These are phyloP conservation scores for Cytidiella melzeri DNA, from an alignment of 768 basidiomycete species.

Conservation along the genomic window DNA sequence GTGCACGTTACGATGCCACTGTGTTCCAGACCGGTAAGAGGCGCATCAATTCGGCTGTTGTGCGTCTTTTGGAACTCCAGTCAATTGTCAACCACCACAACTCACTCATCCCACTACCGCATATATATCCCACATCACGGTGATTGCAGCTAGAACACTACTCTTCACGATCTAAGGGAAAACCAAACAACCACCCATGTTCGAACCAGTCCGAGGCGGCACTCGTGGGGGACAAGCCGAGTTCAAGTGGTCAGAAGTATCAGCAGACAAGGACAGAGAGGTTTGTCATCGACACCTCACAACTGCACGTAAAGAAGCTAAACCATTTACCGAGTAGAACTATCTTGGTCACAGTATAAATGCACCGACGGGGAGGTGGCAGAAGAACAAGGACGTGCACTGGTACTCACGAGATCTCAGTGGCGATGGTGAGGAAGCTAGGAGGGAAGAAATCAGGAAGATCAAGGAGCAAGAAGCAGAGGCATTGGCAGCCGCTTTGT, in stretches of 20 bases:
- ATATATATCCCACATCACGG: no score
- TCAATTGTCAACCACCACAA: no score
- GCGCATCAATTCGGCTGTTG: no score
- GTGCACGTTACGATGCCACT: no score
- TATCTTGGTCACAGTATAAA: conserved; percentile 95
- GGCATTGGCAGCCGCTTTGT: conserved; percentile 78
- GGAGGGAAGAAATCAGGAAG: conserved; percentile 67
- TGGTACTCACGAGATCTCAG: conserved; percentile 79
- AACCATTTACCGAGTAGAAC: conserved; percentile 44
- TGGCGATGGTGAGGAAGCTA: conserved; percentile 35
- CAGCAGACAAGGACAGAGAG: conserved; percentile 91
- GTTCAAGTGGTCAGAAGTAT: conserved; percentile 88
- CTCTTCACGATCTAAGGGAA: no score
- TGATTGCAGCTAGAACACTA: no score
- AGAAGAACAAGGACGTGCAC: conserved; percentile 94
- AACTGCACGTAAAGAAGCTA: not conserved
- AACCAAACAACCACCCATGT: no score
- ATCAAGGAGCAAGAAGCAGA: conserved; percentile 89
- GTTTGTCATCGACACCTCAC: conserved; percentile 33
- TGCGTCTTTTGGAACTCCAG: no score
- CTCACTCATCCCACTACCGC: no score
- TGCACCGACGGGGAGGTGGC: conserved; percentile 94
- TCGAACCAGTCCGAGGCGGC: conserved; percentile 82
- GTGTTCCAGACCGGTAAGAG: no score
- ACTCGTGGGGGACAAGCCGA: conserved; percentile 88